These are phyloP conservation scores for Aspergillus japonicus DNA, from an alignment of 2,329 filamentous ascomycete genomes.

Conservation along the genomic window DNA sequence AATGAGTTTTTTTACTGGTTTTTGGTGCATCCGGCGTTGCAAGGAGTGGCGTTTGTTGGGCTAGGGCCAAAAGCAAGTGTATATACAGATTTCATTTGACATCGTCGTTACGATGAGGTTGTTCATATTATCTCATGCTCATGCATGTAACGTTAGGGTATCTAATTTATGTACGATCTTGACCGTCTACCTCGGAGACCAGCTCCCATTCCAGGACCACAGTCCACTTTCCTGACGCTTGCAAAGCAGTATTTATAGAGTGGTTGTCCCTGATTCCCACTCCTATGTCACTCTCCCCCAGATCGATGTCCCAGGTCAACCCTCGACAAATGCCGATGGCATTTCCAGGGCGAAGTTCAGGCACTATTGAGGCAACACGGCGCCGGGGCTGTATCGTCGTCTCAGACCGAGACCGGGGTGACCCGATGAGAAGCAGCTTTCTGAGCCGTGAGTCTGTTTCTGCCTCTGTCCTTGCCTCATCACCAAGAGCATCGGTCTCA, in stretches of 20 bases:
- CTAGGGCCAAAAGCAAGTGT: conserved; percentile 33
- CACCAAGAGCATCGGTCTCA: conserved; percentile 4
- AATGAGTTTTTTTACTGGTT: neutral
- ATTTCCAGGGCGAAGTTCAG: conserved; percentile 19
- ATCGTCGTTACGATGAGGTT: neutral
- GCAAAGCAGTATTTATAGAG: neutral
- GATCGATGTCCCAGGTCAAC: conserved; percentile 37
- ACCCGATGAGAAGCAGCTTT: conserved; percentile 32
- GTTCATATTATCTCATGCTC: conserved; percentile 1
- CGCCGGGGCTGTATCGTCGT: conserved; percentile 3
- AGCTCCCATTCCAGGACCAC: conserved; percentile 44
- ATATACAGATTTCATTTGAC: neutral
- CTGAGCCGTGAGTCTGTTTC: neutral
- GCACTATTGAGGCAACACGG: neutral
- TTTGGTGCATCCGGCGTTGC: neutral
- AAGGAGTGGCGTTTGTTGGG: neutral
- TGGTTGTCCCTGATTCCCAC: neutral
- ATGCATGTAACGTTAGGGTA: neutral
- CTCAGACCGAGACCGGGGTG: conserved; percentile 19
- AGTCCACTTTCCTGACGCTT: conserved; percentile 29
- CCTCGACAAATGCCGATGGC: conserved; percentile 33
- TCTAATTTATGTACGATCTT: neutral
- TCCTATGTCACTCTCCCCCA: conserved; percentile 16
- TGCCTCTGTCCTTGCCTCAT: neutral
- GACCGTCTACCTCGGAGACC: conserved; percentile 7